Conservation (phyloP, 148 eudicot species). For the Mesembryanthemum crystallinum region DNA sequence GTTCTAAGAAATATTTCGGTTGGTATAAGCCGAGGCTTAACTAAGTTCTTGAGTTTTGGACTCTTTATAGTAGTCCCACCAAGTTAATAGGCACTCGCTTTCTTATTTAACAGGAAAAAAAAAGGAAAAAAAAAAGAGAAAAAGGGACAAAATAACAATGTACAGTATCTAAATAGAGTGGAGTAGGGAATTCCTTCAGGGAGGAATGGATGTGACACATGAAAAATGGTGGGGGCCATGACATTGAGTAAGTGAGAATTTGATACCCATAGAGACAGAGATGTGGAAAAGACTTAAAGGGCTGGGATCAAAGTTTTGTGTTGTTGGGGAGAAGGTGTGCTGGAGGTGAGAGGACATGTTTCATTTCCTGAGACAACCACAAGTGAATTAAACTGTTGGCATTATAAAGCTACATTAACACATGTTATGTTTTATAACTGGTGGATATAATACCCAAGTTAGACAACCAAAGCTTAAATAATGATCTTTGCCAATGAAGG, state of each 20-base stretch:
- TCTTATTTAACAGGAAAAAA: background rate
- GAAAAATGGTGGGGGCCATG: constrained; percentile 16
- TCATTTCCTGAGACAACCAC: constrained; percentile 17
- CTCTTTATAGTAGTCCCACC: too few relatives aligned
- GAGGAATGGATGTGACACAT: background rate
- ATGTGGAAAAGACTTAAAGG: constrained; percentile 12
- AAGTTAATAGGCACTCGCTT: too few relatives aligned
- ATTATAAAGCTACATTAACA: background rate
- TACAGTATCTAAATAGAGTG: background rate
- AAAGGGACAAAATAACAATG: background rate
- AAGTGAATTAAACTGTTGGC: constrained; percentile 9
- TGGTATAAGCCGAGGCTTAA: background rate
- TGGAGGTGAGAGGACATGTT: constrained; percentile 22
- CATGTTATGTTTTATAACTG: background rate
- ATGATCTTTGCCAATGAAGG: background rate
- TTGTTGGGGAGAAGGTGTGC: background rate
- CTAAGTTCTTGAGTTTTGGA: too few relatives aligned
- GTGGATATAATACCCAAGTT: constrained; percentile 5
- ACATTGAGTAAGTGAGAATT: constrained; percentile 18
- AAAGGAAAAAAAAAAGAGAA: background rate
- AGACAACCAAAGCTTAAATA: background rate
- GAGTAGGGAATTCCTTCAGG: background rate
- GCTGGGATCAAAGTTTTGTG: constrained; percentile 8
- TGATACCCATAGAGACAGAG: background rate
- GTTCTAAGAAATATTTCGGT: background rate